These are phyloP conservation scores for Ogataea trehalophila DNA, from an alignment of 805 yeast species.

Conservation along the genomic window DNA sequence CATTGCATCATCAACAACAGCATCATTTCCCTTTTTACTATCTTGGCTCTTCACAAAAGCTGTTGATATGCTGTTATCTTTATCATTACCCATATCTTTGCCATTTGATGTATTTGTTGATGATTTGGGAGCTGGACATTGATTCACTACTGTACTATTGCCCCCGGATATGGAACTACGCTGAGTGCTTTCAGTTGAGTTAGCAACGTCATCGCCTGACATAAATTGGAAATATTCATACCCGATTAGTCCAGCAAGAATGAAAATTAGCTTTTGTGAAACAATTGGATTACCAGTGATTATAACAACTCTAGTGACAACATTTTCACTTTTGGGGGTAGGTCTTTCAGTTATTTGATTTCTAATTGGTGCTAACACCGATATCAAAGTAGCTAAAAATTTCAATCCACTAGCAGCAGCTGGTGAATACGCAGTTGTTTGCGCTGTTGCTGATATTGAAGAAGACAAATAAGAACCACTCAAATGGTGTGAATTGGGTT, in stretches of 20 bases:
- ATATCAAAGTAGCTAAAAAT: conserved; percentile 44
- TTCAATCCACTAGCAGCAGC: conserved; percentile 18
- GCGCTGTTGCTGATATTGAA: conserved; percentile 1
- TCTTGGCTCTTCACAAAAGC: neutral
- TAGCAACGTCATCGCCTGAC: conserved; percentile 1
- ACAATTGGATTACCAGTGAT: conserved; percentile 55
- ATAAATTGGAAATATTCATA: conserved; percentile 23
- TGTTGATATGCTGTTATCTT: too few relatives aligned
- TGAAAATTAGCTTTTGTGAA: conserved; percentile 49
- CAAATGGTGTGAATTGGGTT: neutral
- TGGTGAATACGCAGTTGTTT: neutral
- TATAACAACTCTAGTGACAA: conserved; percentile 40
- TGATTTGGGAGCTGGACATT: neutral
- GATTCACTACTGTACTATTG: neutral
- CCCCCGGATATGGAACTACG: neutral
- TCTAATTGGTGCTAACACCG: conserved; percentile 40
- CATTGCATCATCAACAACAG: conserved; percentile 1
- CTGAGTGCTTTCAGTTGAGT: neutral
- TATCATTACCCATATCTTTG: neutral
- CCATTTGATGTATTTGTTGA: neutral
- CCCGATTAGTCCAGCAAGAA: conserved; percentile 46
- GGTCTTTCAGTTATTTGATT: conserved; percentile 34
- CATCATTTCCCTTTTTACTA: neutral
- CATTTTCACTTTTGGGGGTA: conserved; percentile 15
- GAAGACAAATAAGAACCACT: neutral